Evolutionary conservation across 2,329 filamentous ascomycete species (phyloP), one percentile per base, ranked within the genome.

Genomic region (Xylariomycetidae sp.): DNA sequence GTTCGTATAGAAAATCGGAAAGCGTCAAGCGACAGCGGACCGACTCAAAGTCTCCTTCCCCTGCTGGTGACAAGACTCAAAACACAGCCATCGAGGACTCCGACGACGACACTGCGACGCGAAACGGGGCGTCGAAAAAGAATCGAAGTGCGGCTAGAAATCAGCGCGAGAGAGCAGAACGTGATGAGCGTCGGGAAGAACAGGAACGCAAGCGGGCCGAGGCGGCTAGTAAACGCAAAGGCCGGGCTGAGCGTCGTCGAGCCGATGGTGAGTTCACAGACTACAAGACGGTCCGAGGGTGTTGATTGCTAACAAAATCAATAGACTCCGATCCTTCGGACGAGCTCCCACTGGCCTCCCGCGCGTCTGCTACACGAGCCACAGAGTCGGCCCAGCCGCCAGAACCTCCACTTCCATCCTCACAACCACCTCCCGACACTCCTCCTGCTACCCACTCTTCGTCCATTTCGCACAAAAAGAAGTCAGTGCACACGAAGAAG

Each of bases 11-110:
- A 47, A 81, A 81, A 54, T 78, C 75, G 38, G 74, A 80, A 43
- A 76, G 70, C 40, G 62, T 76, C 30, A 96, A 96, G 64, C 76
- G 90, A 46, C 88, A 87, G 57, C 79, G 90, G 34, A 95, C 89
- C 17, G 74, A 72, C 39, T 93, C 88, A 3, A 79, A 78, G 29
- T 87, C 85, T 4, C 72, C 74, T 18, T 78, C 82, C 1, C 76
- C 79, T 40, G 49, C 68, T 41, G 53, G 66, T 34, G 67, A 79
- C 50, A 56, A 66, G 55, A 53, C 63, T 30, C 61, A 59, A 49
- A 59, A 62, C 19, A 65, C 61, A 29, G 63, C 62, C 5, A 68
- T 67, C 17, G 71, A 81, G 35, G 82, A 85, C 22, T 90, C 86
- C 0, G 88, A 70, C 12, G 71, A 81, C 35, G 82, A 85, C 25